Base-by-base conservation (phyloP, 2,329 filamentous ascomycete genomes). In the Trichoderma citrinoviride region DNA sequence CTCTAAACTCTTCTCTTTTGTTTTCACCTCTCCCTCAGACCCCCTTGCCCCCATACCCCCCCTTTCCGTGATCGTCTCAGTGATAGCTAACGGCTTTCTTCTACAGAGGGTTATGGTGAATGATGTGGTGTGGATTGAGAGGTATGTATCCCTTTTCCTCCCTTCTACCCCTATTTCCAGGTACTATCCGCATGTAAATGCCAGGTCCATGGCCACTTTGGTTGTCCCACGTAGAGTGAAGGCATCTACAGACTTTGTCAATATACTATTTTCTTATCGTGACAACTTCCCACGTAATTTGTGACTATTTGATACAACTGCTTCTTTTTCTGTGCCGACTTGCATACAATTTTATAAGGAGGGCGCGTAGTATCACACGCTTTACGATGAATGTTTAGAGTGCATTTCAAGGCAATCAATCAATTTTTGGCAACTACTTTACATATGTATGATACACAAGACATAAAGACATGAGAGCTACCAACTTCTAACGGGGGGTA, bases 21-120 rank as follows among this genome's bases (percentile, higher is more conserved):
- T 46, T 53, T 54, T 49, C 23, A 56, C 44, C 40, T 46, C 33
- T 54, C 33, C 40, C 19, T 3, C 43, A n/a, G 40, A 55, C 53
- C 49, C 43, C 43, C 55, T 12, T 40, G 19, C 65, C 33, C 29
- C 25, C 25, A 47, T 44, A 33, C 17, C 52, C 27, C 47, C 55
- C 49, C 47, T n/a, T 52, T 33, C 46, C 64, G 68, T 71, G 68
- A 67, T 64, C 65, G 67, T 61, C 70, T 27, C 55, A 68, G 68
- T 73, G 68, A 68, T 61, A 64, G 70, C 73, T 71, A 68, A 72
- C 64, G 37, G 46, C 54, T 56, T 66, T 21, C n/a, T 62, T 68
- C 67, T 61, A 40, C 54, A 66, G 65, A 64, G 70, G 61, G 67
- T 64, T 61, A 61, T 54, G 62, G 64, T 64, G 65, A 65, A 44